Base-by-base conservation (phyloP, 177 flowering plant species). In the Tripterygium wilfordii region DNA sequence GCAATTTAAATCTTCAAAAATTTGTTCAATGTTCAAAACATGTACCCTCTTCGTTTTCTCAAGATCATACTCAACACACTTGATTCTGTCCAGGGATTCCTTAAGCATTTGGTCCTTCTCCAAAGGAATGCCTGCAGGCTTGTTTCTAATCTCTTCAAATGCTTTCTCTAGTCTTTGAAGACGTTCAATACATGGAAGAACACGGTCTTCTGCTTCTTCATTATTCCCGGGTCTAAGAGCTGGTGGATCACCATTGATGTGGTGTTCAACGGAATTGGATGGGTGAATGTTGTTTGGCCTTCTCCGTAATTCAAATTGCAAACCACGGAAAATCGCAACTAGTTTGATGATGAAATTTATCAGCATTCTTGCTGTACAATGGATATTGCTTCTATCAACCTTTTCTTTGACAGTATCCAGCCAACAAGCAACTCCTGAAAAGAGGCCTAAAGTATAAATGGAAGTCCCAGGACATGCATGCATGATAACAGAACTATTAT, bases 81-180 rank as follows among this genome's bases (percentile, higher is more conserved):
- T 88, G 48, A 91, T 91, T 53, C 98, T 79, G 44, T 83, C 77
- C 71, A 91, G 53, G 14, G 98, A 91, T 19, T 80, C 85, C 53
- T 60, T 42, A n/a, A 91, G 78, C 67, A 85, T 67, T 56, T 67
- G 63, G 39, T 88, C 98, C 72, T 91, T 88, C 31, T 85, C 90
- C 18, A 42, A 4, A 42, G 98, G 96, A 49, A 91, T 78, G 47
- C 30, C 70, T 13, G 75, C 66, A 42, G 92, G 88, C 53, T 80
- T 91, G 59, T 57, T 66, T 46, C 63, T 66, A 16, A 91, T 70
- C 51, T 83, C 87, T 44, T 75, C 71, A 36, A 70, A 56, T 40
- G 64, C 53, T 45, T 64, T 63, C 61, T 91, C 98, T 18, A 91
- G 78, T 56, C 64, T 80, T 65, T 85, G 69, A 57, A 91, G 82